A percentile compares a stretch with the other conserved stretches of the same genome.
phyloP scores from a whole-genome alignment of 169 alveolate genomes.

The Plasmodium relictum region DNA sequence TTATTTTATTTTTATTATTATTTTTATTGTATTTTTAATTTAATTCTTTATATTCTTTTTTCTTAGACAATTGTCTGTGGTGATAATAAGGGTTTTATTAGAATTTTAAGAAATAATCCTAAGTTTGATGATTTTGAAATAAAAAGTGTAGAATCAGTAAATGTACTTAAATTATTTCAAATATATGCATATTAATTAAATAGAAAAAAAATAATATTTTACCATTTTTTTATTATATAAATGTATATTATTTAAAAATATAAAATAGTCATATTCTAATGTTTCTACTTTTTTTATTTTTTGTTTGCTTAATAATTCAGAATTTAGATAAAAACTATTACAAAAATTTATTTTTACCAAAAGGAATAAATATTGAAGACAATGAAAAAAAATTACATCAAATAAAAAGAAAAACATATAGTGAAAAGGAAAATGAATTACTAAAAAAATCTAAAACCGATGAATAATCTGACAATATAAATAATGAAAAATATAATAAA shows the following conservation, averaged over 20 bases:
- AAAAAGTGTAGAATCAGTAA: constrained; percentile 4
- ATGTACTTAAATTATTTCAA: not conserved
- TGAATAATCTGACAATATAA: constrained; percentile 7
- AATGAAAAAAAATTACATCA: constrained; percentile 6
- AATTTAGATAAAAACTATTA: not conserved
- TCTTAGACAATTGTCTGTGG: constrained; percentile 70
- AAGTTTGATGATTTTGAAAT: constrained; percentile 58
- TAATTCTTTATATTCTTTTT: not conserved
- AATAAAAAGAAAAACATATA: constrained; percentile 39
- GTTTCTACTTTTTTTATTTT: too few species aligned
- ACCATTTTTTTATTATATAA: too few species aligned
- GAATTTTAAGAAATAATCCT: constrained; percentile 73
- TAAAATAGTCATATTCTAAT: too few species aligned
- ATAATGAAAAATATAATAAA: too few species aligned
- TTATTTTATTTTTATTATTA: too few species aligned
- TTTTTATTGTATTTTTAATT: not conserved
- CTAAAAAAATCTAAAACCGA: constrained; percentile 9
- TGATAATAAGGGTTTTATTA: constrained; percentile 55
- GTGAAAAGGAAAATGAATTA: constrained; percentile 2
- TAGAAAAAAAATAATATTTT: too few species aligned
- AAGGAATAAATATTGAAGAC: constrained; percentile 11
- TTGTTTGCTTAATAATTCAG: not conserved
- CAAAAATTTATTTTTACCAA: not conserved
- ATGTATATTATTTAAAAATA: too few species aligned
- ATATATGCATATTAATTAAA: too few species aligned